phyloP scores from a whole-genome alignment of 2,329 filamentous ascomycete species.

The Aspergillus sp. region DNA sequence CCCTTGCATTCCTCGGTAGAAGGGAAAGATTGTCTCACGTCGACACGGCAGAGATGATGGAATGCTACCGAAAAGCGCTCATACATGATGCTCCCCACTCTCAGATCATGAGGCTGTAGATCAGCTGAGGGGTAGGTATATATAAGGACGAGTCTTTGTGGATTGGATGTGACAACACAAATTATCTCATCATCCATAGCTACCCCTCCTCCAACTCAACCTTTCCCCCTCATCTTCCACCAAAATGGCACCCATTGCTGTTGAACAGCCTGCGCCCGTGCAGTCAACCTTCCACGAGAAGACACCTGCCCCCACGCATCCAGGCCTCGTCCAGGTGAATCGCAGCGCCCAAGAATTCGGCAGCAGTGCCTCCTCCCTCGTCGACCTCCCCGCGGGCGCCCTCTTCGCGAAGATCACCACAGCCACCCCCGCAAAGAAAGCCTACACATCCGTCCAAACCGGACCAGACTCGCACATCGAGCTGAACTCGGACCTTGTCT shows the following conservation, averaged over 20 bases:
- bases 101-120: too few species aligned
- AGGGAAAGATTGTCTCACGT: conserved; percentile 2
- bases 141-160: too few species aligned
- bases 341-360: conserved; percentile 29
- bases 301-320: conserved; percentile 18
- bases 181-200: neutral
- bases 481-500: conserved; percentile 53
- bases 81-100: too few species aligned
- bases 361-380: conserved; percentile 43
- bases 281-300: conserved; percentile 7
- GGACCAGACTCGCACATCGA: conserved; percentile 49
- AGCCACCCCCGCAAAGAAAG: conserved; percentile 40
- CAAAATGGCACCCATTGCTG: conserved; percentile 17
- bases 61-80: too few species aligned
- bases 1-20: conserved; percentile 11
- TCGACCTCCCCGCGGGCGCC: conserved; percentile 47
- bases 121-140: too few species aligned
- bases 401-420: conserved; percentile 45
- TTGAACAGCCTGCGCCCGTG: conserved; percentile 8
- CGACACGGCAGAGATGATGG: too few species aligned
- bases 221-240: neutral
- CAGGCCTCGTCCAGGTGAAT: conserved; percentile 20
- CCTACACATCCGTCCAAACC: conserved; percentile 51
- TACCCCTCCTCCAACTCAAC: neutral
- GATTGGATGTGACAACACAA: too few species aligned